phyloP scores from a whole-genome alignment of 1,139 yeast species.

The Yamadazyma atmosphaerica region DNA sequence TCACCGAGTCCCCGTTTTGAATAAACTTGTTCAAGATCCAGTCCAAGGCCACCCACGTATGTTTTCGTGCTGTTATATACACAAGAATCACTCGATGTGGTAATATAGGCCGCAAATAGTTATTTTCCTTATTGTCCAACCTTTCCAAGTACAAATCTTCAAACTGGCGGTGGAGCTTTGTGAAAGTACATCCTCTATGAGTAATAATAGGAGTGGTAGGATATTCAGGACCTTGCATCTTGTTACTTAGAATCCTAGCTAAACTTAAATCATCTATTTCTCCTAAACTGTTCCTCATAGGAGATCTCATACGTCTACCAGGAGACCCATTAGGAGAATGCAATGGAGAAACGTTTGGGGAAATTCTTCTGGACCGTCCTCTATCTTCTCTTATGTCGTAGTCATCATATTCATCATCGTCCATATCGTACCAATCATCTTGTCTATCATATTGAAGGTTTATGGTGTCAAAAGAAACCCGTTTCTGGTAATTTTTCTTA shows the following conservation, averaged over 20 bases:
- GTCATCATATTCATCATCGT: constrained; percentile 13
- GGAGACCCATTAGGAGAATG: constrained; percentile 20
- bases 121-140: constrained; percentile 23
- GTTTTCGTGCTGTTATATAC: constrained; percentile 67
- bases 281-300: constrained; percentile 7
- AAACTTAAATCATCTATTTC: constrained; percentile 5
- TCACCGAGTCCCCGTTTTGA: constrained; percentile 63
- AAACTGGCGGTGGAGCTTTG: constrained; percentile 46
- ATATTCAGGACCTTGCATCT: constrained; percentile 22
- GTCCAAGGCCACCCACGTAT: constrained; percentile 80
- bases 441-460: constrained; percentile 17
- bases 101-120: constrained; percentile 35
- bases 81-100: constrained; percentile 59
- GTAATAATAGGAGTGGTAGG: constrained; percentile 56
- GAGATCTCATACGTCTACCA: constrained; percentile 9
- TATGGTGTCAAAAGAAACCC: constrained; percentile 27
- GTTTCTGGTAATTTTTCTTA: constrained; percentile 15
- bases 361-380: constrained; percentile 16
- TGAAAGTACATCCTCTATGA: constrained; percentile 51
- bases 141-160: constrained; percentile 36
- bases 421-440: constrained; percentile 7
- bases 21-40: constrained; percentile 56
- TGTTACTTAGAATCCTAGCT: constrained; percentile 8
- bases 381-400: constrained; percentile 8
- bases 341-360: constrained; percentile 20